phyloP scores from a whole-genome alignment of 2,329 filamentous ascomycete species.

The Hymenotorrendiella dingleyae region DNA sequence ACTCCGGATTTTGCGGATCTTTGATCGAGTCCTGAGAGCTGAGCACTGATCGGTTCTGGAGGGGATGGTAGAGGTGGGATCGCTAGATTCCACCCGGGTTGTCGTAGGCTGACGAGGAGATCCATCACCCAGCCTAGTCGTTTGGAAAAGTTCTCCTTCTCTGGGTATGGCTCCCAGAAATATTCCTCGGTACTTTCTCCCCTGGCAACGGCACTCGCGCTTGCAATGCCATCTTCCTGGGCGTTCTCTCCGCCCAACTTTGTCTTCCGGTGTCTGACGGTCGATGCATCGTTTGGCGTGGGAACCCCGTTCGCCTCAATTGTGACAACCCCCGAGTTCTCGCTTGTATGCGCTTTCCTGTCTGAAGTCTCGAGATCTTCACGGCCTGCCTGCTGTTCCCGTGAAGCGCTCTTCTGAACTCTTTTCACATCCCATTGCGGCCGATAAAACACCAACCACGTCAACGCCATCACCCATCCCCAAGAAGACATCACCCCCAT shows the following conservation, averaged over 20 bases:
- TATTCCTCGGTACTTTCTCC: constrained; percentile 39
- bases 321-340: neutral
- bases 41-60: constrained; percentile 37
- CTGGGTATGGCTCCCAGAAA: constrained; percentile 55
- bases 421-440: constrained; percentile 53
- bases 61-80: constrained; percentile 44
- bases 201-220: constrained; percentile 5
- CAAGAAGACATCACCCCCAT: constrained; percentile 45
- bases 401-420: constrained; percentile 26
- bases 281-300: neutral
- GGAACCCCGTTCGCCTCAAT: constrained; percentile 3
- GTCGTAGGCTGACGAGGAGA: constrained; percentile 48
- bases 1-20: constrained; percentile 28
- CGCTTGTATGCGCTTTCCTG: neutral
- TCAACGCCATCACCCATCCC: constrained; percentile 44
- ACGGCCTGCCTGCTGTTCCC: neutral
- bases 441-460: constrained; percentile 46
- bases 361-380: neutral
- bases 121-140: constrained; percentile 52
- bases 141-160: constrained; percentile 40
- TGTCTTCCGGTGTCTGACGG: neutral
- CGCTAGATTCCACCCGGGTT: constrained; percentile 54
- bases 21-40: constrained; percentile 34
- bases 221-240: neutral
- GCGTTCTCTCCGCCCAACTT: neutral